Evolutionary conservation across 2,329 filamentous ascomycete species (phyloP).

Genomic region (Ilyonectria destructans): DNA sequence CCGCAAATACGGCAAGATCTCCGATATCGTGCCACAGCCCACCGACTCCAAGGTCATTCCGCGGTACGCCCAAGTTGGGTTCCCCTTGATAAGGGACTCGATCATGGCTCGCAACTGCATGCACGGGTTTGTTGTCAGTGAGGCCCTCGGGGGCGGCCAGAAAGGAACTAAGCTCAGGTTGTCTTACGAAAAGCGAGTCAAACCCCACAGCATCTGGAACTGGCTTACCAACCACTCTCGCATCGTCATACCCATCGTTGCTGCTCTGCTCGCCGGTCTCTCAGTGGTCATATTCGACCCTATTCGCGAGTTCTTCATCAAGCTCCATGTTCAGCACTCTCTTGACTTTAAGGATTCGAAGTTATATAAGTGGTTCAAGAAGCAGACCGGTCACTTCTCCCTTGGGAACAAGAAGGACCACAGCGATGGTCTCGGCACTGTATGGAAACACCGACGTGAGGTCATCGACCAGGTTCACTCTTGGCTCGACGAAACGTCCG

Average conservation of each 20-base stretch:
- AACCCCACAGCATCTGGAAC: constrained; percentile 85
- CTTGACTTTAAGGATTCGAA: constrained; percentile 82
- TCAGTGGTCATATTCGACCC: constrained; percentile 95
- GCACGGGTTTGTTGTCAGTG: constrained; percentile 84
- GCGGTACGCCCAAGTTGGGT: constrained; percentile 86
- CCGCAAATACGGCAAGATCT: constrained; percentile 90
- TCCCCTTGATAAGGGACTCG: constrained; percentile 80
- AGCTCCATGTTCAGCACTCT: constrained; percentile 85
- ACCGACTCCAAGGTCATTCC: constrained; percentile 90
- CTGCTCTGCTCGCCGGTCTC: constrained; percentile 84
- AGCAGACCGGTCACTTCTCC: constrained; percentile 73
- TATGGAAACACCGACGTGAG: constrained; percentile 90
- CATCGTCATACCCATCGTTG: constrained; percentile 87
- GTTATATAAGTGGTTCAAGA: constrained; percentile 85
- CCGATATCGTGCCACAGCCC: constrained; percentile 86
- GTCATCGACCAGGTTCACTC: constrained; percentile 87
- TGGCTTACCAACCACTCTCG: constrained; percentile 91
- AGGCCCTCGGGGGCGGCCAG: constrained; percentile 81
- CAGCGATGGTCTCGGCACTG: constrained; percentile 80
- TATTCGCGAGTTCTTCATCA: constrained; percentile 93
- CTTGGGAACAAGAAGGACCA: constrained; percentile 73
- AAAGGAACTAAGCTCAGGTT: constrained; percentile 84
- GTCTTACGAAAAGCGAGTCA: constrained; percentile 86
- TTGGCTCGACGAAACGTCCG: constrained; percentile 90
- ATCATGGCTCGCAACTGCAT: constrained; percentile 94